Evolutionary conservation across 2,329 filamentous ascomycete species (phyloP), one percentile per base, ranked within the genome.

Genomic region (Metarhizium rileyi): DNA sequence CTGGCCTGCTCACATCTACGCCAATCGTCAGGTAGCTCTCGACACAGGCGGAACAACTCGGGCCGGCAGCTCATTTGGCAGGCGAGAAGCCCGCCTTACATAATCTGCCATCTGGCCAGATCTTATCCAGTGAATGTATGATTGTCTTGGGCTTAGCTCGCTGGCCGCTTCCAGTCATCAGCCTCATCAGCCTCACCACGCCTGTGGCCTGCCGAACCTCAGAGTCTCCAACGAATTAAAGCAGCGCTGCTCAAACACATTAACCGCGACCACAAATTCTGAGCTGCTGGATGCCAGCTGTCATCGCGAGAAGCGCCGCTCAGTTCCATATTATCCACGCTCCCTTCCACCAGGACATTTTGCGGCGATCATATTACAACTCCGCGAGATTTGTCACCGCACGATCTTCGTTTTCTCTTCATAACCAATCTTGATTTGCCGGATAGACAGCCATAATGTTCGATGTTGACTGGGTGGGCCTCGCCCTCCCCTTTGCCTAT

Each of bases 401-500:
- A n/a, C 22, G 5, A 16, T 33, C 12, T 23, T 41, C 26, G 18
- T 36, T 22, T 40, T 42, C 2, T 26, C 5, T 27, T n/a, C 16
- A 30, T 36, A 14, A 25, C 18, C 22, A 25, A 25, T 42, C 38
- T 7, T 42, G 22, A 25, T 25, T 14, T 25, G 14, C 18, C 12
- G 22, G 9, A 38, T 25, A 14, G 4, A 25, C 7, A 25, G n/a
- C 33, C 26, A 46, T 18, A 38, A 55, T 54, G 55, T 47, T 55
- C 40, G 48, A 49, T 54, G 67, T 83, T 57, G 81, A 94, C 76
- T 95, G 89, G 89, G 73, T 86, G 70, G 86, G 87, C 71, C 84
- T 97, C 53, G 75, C 82, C 63, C 81, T 96, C 61, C 91, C 93
- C 52, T 80, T 96, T 63, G 84, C 88, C 70, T 98, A 98, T 70